Evolutionary conservation across 441 rosid species (phyloP).

Genomic region (Erysimum pusillum): DNA sequence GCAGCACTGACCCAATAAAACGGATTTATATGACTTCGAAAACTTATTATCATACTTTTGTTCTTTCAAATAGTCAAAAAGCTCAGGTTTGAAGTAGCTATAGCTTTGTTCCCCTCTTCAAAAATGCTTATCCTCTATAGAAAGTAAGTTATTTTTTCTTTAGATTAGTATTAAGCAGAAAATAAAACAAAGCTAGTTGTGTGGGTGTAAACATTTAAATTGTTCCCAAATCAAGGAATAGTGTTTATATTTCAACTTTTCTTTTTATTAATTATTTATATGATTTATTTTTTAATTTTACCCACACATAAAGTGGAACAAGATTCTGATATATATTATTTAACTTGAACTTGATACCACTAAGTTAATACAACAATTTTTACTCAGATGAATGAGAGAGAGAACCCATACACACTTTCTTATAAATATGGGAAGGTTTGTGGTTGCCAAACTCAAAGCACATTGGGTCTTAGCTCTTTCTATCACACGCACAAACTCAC

Average conservation of each 20-base stretch:
- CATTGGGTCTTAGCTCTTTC: constrained; percentile 19
- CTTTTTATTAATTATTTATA: not conserved
- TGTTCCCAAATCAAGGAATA: constrained; percentile 28
- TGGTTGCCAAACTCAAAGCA: constrained; percentile 40
- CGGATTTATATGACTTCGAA: not conserved
- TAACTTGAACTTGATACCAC: not conserved
- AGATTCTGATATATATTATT: not conserved
- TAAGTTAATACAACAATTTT: not conserved
- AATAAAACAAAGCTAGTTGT: not conserved
- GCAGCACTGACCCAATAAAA: not conserved
- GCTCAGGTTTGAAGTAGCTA: not conserved
- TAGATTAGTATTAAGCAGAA: not conserved
- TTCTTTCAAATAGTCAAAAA: not conserved
- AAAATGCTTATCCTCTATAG: not conserved
- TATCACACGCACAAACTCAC: not conserved
- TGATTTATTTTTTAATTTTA: no score
- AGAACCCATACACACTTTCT: constrained; percentile 8
- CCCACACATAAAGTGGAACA: not conserved
- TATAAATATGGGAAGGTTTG: constrained; percentile 37
- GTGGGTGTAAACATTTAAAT: constrained; percentile 16
- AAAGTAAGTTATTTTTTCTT: not conserved
- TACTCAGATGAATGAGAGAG: not conserved
- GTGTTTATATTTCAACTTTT: not conserved
- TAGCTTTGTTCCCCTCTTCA: not conserved
- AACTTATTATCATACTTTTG: not conserved